Percentiles rank a stretch among this genome's conserved stretches.
Conservation (phyloP, 345 rosid species). For the Brassica cretica region DNA sequence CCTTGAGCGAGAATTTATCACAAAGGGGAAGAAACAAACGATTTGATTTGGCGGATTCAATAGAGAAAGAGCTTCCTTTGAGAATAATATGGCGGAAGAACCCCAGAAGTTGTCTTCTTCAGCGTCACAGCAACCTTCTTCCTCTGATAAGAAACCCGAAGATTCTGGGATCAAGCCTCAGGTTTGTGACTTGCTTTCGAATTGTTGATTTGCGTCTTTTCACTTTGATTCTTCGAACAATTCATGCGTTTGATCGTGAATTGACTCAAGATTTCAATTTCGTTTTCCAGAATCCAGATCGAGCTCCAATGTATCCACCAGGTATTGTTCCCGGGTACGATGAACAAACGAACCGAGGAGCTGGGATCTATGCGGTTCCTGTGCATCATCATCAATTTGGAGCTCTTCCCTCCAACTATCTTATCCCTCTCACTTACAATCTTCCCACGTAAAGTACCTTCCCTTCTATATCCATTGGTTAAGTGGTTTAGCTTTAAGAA, state of each 20-base stretch:
- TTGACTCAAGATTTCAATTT: conserved; percentile 13
- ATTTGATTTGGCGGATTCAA: conserved; percentile 11
- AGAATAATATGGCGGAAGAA: conserved; percentile 50
- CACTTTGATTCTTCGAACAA: not conserved
- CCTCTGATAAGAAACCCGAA: conserved; percentile 34
- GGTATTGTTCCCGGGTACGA: conserved; percentile 55
- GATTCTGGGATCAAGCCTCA: conserved; percentile 42
- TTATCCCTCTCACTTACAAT: conserved; percentile 87
- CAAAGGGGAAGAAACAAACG: not conserved
- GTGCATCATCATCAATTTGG: conserved; percentile 51
- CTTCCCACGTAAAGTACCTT: conserved; percentile 76
- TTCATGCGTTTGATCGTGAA: not conserved
- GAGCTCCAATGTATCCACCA: conserved; percentile 58
- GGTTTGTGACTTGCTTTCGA: conserved; percentile 37
- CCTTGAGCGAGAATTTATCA: not conserved
- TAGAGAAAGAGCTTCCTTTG: conserved; percentile 21
- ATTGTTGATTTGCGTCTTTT: not conserved
- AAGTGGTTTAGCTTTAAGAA: not conserved
- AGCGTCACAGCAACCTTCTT: conserved; percentile 32
- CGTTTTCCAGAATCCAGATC: conserved; percentile 44
- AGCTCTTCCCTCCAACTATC: conserved; percentile 69
- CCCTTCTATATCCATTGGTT: not conserved
- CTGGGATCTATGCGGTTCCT: conserved; percentile 90
- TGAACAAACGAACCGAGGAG: conserved; percentile 66
- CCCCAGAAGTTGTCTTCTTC: conserved; percentile 41